Conservation (phyloP, 768 basidiomycete genomes). For the Mycena haematopus region DNA sequence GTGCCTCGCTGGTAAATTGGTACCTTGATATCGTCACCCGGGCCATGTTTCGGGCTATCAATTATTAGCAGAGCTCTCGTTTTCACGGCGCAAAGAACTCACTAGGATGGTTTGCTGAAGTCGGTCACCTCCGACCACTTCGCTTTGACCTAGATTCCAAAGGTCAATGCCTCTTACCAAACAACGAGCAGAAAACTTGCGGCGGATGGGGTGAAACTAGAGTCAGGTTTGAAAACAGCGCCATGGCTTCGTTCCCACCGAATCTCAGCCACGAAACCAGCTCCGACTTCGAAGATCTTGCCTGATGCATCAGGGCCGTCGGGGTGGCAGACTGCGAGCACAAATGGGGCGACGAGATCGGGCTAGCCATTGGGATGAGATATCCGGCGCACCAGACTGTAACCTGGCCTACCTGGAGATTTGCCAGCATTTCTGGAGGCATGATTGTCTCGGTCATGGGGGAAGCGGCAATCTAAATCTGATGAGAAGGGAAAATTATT, state of each 20-base stretch:
- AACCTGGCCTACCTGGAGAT: conserved; percentile 65
- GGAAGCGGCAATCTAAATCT: conserved; percentile 84
- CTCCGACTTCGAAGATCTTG: conserved; percentile 90
- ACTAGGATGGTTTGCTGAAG: conserved; percentile 77
- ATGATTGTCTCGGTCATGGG: conserved; percentile 95
- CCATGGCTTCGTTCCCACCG: conserved; percentile 94
- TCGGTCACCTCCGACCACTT: conserved; percentile 85
- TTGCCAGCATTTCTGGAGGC: conserved; percentile 93
- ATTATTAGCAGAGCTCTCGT: conserved; percentile 12
- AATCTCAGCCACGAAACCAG: conserved; percentile 89
- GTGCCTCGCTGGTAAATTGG: background rate
- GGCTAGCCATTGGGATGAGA: conserved; percentile 58
- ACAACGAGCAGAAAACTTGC: conserved; percentile 43
- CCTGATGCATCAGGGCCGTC: conserved; percentile 82
- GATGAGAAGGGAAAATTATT: background rate
- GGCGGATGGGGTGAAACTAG: conserved; percentile 92
- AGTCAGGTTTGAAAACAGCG: conserved; percentile 87
- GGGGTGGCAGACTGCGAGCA: conserved; percentile 86
- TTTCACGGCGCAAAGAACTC: conserved; percentile 35
- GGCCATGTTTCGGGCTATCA: conserved; percentile 65
- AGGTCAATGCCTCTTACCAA: background rate
- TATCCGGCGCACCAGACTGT: background rate
- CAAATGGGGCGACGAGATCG: conserved; percentile 91
- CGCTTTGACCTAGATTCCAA: conserved; percentile 66
- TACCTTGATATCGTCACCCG: conserved; percentile 69